These are phyloP conservation scores for Sistotremastrum suecicum DNA, from an alignment of 768 basidiomycete species.

Conservation along the genomic window DNA sequence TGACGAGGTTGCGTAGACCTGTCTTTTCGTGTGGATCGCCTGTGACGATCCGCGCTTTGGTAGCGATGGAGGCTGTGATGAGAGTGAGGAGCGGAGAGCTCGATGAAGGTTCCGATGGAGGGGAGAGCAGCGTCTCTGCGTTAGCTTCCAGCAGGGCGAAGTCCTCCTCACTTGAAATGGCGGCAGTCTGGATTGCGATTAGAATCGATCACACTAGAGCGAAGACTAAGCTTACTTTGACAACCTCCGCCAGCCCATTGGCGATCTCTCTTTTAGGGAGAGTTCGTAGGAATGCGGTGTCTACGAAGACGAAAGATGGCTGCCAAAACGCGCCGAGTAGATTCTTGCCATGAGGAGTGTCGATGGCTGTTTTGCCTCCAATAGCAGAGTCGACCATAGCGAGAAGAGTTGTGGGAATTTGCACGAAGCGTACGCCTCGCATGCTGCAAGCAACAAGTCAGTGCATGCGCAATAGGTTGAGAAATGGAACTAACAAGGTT, in stretches of 20 bases:
- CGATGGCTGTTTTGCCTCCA: slow-evolving; percentile 98
- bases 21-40: slow-evolving; percentile 86
- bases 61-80: slow-evolving; percentile 85
- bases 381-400: slow-evolving; percentile 99
- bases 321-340: slow-evolving; percentile 98
- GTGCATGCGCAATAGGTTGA: slow-evolving; percentile 2
- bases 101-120: slow-evolving; percentile 60
- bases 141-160: slow-evolving; percentile 82
- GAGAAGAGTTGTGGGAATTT: slow-evolving; percentile 91
- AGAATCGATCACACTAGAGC: neutral
- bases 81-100: slow-evolving; percentile 67
- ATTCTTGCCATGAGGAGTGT: slow-evolving; percentile 97
- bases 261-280: slow-evolving; percentile 86
- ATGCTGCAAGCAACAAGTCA: slow-evolving; percentile 42
- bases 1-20: slow-evolving; percentile 93
- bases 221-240: slow-evolving; percentile 54
- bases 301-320: slow-evolving; percentile 94
- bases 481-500: slow-evolving; percentile 60
- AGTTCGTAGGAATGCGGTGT: slow-evolving; percentile 89
- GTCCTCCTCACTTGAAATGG: slow-evolving; percentile 92
- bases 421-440: slow-evolving; percentile 91
- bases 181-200: slow-evolving; percentile 62
- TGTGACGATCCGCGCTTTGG: slow-evolving; percentile 95
- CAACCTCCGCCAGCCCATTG: slow-evolving; percentile 98
- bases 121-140: slow-evolving; percentile 67